These are phyloP conservation scores for Teunomyces pallodes DNA, from an alignment of 805 yeast species.

Conservation along the genomic window DNA sequence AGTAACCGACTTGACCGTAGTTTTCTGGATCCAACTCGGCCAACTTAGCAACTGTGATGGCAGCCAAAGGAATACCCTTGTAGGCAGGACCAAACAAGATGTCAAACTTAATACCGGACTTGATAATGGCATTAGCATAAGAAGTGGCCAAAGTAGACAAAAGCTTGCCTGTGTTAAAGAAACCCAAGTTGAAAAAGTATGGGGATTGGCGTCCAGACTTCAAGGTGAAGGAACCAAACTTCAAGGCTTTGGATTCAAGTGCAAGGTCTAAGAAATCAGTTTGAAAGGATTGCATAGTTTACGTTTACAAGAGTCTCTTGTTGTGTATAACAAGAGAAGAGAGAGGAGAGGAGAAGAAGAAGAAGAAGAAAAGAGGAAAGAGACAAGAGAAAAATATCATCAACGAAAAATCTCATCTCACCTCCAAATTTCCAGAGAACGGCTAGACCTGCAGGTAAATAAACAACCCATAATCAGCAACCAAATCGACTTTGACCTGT, in stretches of 20 bases:
- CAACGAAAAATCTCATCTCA: background rate
- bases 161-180: constrained; percentile 76
- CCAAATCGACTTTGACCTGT: no score
- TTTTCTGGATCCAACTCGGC: constrained; percentile 86
- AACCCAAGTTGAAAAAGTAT: constrained; percentile 92
- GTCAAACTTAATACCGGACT: constrained; percentile 80
- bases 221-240: constrained; percentile 85
- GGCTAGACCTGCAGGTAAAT: background rate
- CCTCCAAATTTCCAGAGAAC: background rate
- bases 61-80: constrained; percentile 95
- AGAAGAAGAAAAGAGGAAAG: constrained; percentile 2
- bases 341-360: constrained; percentile 6
- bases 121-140: constrained; percentile 84
- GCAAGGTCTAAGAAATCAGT: constrained; percentile 77
- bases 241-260: constrained; percentile 74
- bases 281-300: constrained; percentile 47
- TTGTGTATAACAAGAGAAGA: constrained; percentile 2
- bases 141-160: constrained; percentile 81
- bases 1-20: constrained; percentile 71
- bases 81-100: constrained; percentile 96
- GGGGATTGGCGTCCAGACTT: constrained; percentile 95
- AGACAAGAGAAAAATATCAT: background rate
- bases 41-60: constrained; percentile 86
- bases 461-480: no score
- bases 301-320: constrained; percentile 4